A percentile compares a stretch with the other conserved stretches of the same genome.
Evolutionary conservation across 2,329 filamentous ascomycete genomes (phyloP).

Genomic region (Epicoccum nigrum): DNA sequence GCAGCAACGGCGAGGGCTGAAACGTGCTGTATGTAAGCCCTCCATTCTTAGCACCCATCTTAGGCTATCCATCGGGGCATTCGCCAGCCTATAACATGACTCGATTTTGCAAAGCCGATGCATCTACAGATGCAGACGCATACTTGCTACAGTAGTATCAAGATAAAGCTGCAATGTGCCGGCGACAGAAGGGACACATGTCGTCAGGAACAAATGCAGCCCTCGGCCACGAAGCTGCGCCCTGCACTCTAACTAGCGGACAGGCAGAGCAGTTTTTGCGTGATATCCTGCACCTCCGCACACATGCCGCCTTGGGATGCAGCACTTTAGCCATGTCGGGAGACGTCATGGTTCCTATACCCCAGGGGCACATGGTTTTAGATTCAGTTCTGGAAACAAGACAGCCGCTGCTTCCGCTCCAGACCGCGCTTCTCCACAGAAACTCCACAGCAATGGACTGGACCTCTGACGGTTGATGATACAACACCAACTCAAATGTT

Average conservation of each 20-base stretch:
- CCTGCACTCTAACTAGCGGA: conserved; percentile 2
- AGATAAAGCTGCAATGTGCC: conserved; percentile 2
- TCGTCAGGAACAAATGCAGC: conserved; percentile 7
- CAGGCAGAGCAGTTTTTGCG: not conserved
- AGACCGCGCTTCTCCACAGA: conserved; percentile 12
- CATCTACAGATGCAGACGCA: conserved; percentile 3
- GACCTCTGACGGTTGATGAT: not conserved
- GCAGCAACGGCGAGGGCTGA: conserved; percentile 16
- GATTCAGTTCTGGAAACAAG: conserved; percentile 2
- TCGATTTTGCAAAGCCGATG: not conserved
- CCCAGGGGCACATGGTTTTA: conserved; percentile 1
- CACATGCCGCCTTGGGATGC: not conserved
- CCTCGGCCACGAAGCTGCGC: not conserved
- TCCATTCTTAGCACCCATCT: conserved; percentile 4
- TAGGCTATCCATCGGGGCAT: conserved; percentile 2
- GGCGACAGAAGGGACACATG: conserved; percentile 1
- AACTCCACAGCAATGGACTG: not conserved
- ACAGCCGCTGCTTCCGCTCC: conserved; percentile 11
- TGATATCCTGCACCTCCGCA: not conserved
- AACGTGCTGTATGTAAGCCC: conserved; percentile 2
- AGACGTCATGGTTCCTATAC: conserved; percentile 3
- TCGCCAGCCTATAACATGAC: conserved; percentile 3
- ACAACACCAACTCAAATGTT: too few relatives aligned
- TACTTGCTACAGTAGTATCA: not conserved
- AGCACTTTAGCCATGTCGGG: not conserved